Percentiles rank a stretch among this genome's conserved stretches.
phyloP scores from a whole-genome alignment of 106 monocot species.

The Posidonia australis region DNA sequence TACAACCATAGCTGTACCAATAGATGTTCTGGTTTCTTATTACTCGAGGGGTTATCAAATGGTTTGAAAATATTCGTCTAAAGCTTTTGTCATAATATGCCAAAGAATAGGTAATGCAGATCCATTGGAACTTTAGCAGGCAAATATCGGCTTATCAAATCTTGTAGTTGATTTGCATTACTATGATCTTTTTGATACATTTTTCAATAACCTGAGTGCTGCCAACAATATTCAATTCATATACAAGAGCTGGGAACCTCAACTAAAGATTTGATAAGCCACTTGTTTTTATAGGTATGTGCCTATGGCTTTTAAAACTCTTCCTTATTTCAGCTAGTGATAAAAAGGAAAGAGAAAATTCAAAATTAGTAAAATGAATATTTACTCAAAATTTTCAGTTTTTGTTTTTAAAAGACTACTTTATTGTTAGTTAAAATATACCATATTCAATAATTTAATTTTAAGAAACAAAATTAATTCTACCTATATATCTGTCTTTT shows the following conservation, averaged over 20 bases:
- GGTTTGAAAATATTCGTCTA: constrained; percentile 55
- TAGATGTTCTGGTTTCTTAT: constrained; percentile 63
- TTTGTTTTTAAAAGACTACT: too few relatives aligned
- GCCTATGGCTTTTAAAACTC: neutral
- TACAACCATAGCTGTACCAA: constrained; percentile 50
- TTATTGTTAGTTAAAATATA: too few relatives aligned
- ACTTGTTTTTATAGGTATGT: constrained; percentile 65
- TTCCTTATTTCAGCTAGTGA: neutral
- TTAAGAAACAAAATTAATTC: too few relatives aligned
- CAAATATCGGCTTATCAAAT: constrained; percentile 54
- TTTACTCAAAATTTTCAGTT: too few relatives aligned
- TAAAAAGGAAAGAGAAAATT: too few relatives aligned
- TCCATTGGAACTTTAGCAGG: constrained; percentile 66
- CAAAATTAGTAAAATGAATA: too few relatives aligned
- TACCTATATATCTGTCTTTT: too few relatives aligned
- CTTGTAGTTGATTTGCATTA: constrained; percentile 79
- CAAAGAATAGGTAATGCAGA: constrained; percentile 89
- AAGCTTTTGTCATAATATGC: constrained; percentile 66
- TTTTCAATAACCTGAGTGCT: constrained; percentile 37
- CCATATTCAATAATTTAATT: too few relatives aligned
- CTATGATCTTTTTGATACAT: constrained; percentile 67
- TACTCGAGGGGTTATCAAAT: constrained; percentile 65
- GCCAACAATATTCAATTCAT: constrained; percentile 59
- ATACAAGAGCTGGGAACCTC: constrained; percentile 43
- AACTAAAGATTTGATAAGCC: constrained; percentile 55